A percentile compares a stretch with the other conserved stretches of the same genome.
Evolutionary conservation across 208 protist species (phyloP).

Genomic region (Wallacemonas sp.): DNA sequence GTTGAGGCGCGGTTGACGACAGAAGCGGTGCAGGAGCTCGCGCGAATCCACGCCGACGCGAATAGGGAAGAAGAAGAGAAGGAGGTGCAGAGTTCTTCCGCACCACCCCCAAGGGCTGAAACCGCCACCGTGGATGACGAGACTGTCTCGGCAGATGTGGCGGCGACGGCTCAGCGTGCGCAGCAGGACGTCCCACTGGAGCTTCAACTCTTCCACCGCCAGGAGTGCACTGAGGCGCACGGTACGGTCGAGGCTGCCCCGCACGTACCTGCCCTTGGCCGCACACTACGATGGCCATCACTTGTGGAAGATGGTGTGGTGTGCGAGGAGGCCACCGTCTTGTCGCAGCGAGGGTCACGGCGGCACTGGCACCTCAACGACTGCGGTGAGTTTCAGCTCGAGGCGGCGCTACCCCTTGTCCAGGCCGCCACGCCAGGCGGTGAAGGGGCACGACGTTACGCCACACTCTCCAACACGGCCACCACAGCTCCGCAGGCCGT

Average conservation of each 20-base stretch:
- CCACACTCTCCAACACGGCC: too few relatives aligned
- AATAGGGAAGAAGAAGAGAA: too few relatives aligned
- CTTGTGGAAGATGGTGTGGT: slow-evolving; percentile 72
- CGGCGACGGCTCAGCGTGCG: slow-evolving; percentile 2
- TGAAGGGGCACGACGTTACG: neutral
- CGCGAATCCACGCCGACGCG: slow-evolving; percentile 1
- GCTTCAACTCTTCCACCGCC: slow-evolving; percentile 88
- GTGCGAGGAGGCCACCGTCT: slow-evolving; percentile 79
- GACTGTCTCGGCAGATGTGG: slow-evolving; percentile 2
- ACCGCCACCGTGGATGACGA: neutral
- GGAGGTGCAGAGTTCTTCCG: too few relatives aligned
- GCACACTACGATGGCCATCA: slow-evolving; percentile 74
- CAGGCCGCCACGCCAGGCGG: neutral
- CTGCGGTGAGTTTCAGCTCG: slow-evolving; percentile 85
- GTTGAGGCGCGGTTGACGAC: slow-evolving; percentile 9
- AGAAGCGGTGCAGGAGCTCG: slow-evolving; percentile 22
- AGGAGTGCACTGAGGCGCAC: slow-evolving; percentile 25
- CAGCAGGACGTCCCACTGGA: slow-evolving; percentile 53
- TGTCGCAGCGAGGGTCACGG: slow-evolving; percentile 72
- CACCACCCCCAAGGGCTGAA: neutral
- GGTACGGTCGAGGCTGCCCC: slow-evolving; percentile 19
- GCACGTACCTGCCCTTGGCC: slow-evolving; percentile 56
- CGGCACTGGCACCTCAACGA: slow-evolving; percentile 93
- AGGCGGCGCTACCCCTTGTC: slow-evolving; percentile 67
- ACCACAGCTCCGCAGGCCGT: too few relatives aligned